A percentile compares a stretch with the other conserved stretches of the same genome.
Conservation (phyloP, 805 yeast genomes). For the Kuraishia piskuri region DNA sequence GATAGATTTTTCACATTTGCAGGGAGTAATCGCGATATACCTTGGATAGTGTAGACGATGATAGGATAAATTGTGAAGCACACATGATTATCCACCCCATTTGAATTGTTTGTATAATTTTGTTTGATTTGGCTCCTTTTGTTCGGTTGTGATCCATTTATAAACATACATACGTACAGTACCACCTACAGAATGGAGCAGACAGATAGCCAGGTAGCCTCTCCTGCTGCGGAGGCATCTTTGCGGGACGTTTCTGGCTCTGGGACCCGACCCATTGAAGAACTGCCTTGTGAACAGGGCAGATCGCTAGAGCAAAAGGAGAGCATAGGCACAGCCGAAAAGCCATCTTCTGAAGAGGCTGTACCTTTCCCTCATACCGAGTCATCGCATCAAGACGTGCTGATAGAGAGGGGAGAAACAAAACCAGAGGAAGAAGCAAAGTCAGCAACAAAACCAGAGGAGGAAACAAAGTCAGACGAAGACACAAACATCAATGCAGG, state of each 20-base stretch:
- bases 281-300: no score
- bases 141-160: neutral
- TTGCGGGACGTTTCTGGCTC: neutral
- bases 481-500: no score
- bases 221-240: neutral
- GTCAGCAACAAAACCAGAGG: neutral
- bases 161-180: neutral
- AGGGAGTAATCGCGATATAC: neutral
- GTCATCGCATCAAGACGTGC: no score
- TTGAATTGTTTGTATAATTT: no score
- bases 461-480: neutral
- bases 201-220: neutral
- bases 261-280: neutral
- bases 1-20: neutral
- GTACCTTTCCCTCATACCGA: no score
- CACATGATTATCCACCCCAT: no score
- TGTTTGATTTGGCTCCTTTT: no score
- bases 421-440: neutral
- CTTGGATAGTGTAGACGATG: no score
- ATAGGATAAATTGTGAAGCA: neutral
- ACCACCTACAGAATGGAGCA: neutral
- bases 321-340: neutral
- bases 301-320: neutral
- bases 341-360: neutral
- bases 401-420: no score